These are phyloP conservation scores for Malus hybrid DNA, from an alignment of 331 rosid genomes.

Conservation along the genomic window DNA sequence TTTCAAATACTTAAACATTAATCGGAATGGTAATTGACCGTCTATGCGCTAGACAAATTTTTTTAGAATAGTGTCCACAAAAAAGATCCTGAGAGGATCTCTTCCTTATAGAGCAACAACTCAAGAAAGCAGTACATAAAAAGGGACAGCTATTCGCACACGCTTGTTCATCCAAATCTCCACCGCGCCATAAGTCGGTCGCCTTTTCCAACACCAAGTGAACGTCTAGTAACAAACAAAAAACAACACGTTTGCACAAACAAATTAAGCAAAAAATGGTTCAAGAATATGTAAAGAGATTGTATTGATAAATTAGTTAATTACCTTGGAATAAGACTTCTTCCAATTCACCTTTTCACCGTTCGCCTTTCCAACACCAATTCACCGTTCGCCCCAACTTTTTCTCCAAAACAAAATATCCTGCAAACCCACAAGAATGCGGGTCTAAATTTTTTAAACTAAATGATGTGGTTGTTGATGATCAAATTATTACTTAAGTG, in stretches of 20 bases:
- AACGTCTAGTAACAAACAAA: conserved; percentile 47
- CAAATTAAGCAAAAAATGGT: no score
- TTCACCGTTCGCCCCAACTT: conserved; percentile 83
- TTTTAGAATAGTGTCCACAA: no score
- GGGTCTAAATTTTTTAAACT: no score
- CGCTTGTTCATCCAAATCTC: conserved; percentile 99
- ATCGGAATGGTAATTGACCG: no score
- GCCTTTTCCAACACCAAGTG: conserved; percentile 88
- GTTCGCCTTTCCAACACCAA: no score
- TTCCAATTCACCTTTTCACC: not conserved
- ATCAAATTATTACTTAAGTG: no score
- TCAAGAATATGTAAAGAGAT: no score
- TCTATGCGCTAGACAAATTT: no score
- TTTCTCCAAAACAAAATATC: conserved; percentile 82
- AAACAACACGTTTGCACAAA: not conserved
- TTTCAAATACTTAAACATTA: no score
- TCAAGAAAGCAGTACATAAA: conserved; percentile 79
- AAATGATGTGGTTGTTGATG: no score
- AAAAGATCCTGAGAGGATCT: no score
- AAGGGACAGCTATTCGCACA: conserved; percentile 81
- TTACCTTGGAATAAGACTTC: conserved; percentile 71
- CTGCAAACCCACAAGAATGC: conserved; percentile 15
- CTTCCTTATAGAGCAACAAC: conserved; percentile 45
- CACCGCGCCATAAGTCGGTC: conserved; percentile 88
- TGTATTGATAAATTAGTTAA: not conserved